Conservation (phyloP, 108 stramenopile genomes). For the Pseudonitzschia delicatissima region DNA sequence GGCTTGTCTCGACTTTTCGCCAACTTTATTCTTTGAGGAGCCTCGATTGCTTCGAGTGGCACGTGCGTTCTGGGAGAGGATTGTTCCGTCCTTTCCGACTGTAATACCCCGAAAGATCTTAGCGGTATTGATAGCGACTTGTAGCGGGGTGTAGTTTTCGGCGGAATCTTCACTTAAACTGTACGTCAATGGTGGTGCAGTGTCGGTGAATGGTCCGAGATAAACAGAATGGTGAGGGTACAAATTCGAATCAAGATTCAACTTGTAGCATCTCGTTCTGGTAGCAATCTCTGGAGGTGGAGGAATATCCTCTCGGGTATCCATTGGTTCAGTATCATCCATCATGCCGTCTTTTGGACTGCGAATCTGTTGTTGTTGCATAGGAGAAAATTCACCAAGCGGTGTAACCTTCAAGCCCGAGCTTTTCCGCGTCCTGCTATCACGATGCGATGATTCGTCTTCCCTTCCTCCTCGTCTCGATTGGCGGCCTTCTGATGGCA, state of each 20-base stretch:
- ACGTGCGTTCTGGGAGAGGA: constrained; percentile 69
- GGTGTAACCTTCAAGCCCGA: too few species aligned
- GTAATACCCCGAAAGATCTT: constrained; percentile 83
- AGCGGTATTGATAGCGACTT: constrained; percentile 76
- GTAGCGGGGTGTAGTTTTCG: constrained; percentile 18
- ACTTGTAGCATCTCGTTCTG: constrained; percentile 70
- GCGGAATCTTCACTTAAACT: constrained; percentile 49
- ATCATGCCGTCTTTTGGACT: constrained; percentile 11
- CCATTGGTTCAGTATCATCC: constrained; percentile 34
- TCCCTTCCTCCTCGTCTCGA: constrained; percentile 12
- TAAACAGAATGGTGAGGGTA: constrained; percentile 13
- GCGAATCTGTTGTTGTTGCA: constrained; percentile 24
- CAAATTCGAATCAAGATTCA: constrained; percentile 66
- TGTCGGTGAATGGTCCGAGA: constrained; percentile 44
- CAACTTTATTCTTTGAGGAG: constrained; percentile 52
- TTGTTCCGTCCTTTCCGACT: constrained; percentile 68
- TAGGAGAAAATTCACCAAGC: background rate
- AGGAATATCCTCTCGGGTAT: constrained; percentile 37
- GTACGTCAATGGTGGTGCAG: constrained; percentile 45
- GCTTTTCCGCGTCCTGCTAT: constrained; percentile 15
- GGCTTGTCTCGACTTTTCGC: constrained; percentile 81
- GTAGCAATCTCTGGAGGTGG: constrained; percentile 46
- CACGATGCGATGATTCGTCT: constrained; percentile 5
- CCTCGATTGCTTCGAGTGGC: constrained; percentile 66
- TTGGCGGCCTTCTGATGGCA: constrained; percentile 52